A percentile compares a stretch with the other conserved stretches of the same genome.
Conservation (phyloP, 1,284 basidiomycete species). For the Phlebopus sp. region DNA sequence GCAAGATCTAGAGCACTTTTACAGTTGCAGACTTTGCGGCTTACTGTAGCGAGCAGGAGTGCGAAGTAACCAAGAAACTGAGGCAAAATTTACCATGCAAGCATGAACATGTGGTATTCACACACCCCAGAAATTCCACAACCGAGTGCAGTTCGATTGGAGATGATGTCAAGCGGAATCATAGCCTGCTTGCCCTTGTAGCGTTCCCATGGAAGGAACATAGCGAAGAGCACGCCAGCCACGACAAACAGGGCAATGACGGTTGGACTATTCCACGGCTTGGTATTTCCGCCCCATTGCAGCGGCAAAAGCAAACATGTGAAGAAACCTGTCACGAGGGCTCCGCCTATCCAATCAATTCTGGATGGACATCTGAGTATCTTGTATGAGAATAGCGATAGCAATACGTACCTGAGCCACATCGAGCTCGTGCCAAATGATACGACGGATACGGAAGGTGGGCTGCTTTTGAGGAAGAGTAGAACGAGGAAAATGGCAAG, state of each 20-base stretch:
- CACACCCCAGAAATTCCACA: not conserved
- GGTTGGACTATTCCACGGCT: conserved; percentile 33
- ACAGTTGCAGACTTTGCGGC: not conserved
- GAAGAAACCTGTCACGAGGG: conserved; percentile 23
- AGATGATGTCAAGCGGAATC: conserved; percentile 26
- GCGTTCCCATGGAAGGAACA: conserved; percentile 37
- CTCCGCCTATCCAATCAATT: conserved; percentile 33
- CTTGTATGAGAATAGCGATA: conserved; percentile 3
- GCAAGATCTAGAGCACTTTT: not conserved
- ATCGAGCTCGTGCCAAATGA: not conserved
- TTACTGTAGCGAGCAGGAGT: not conserved
- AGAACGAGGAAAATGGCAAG: conserved; percentile 38
- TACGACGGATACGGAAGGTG: conserved; percentile 1
- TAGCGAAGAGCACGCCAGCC: conserved; percentile 33
- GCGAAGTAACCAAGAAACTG: not conserved
- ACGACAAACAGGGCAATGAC: conserved; percentile 31
- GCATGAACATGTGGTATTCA: not conserved
- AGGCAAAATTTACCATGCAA: not conserved
- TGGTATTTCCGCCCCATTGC: conserved; percentile 39
- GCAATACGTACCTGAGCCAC: not conserved
- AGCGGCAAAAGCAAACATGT: conserved; percentile 38
- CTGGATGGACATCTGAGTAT: conserved; percentile 11
- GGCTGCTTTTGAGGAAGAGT: conserved; percentile 12
- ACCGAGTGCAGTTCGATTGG: conserved; percentile 31
- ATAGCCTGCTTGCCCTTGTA: conserved; percentile 33